Percentiles rank a stretch among this genome's conserved stretches.
phyloP scores from a whole-genome alignment of 2,329 filamentous ascomycete species.

The Conoideocrella luteorostrata region DNA sequence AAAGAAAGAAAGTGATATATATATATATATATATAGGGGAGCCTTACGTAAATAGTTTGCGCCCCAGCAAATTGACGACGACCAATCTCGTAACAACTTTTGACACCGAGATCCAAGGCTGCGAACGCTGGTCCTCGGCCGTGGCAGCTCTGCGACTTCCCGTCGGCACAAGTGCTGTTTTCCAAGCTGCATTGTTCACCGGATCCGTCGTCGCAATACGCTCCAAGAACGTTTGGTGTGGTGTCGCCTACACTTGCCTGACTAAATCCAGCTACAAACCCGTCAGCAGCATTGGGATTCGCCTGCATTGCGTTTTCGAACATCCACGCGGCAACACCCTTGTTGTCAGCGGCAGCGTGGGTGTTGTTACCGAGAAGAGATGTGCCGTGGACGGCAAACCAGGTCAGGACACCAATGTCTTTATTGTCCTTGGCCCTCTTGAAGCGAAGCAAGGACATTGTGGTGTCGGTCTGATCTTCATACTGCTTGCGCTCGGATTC shows the following conservation, averaged over 20 bases:
- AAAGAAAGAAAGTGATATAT: background rate
- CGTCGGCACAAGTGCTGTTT: constrained; percentile 75
- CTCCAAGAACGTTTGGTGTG: constrained; percentile 78
- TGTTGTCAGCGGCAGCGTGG: constrained; percentile 88
- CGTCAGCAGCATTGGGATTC: constrained; percentile 50
- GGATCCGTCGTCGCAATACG: constrained; percentile 82
- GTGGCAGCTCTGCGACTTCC: constrained; percentile 64
- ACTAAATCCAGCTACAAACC: constrained; percentile 86
- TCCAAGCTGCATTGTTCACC: constrained; percentile 65
- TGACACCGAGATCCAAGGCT: constrained; percentile 62
- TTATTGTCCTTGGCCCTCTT: constrained; percentile 67
- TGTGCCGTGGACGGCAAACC: constrained; percentile 90
- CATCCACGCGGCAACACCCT: constrained; percentile 81
- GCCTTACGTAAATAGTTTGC: constrained; percentile 34
- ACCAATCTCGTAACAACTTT: constrained; percentile 71
- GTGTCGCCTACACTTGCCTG: constrained; percentile 90
- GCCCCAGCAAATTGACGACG: constrained; percentile 62
- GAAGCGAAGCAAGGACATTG: constrained; percentile 72
- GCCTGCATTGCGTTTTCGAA: constrained; percentile 64
- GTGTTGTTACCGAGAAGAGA: constrained; percentile 90
- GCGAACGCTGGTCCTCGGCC: constrained; percentile 65
- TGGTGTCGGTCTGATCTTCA: constrained; percentile 44
- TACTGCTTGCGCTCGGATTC: constrained; percentile 67
- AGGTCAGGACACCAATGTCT: constrained; percentile 75
- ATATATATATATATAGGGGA: constrained; percentile 3